phyloP scores from a whole-genome alignment of 2,329 filamentous ascomycete genomes.

The Diaporthe caulivora region DNA sequence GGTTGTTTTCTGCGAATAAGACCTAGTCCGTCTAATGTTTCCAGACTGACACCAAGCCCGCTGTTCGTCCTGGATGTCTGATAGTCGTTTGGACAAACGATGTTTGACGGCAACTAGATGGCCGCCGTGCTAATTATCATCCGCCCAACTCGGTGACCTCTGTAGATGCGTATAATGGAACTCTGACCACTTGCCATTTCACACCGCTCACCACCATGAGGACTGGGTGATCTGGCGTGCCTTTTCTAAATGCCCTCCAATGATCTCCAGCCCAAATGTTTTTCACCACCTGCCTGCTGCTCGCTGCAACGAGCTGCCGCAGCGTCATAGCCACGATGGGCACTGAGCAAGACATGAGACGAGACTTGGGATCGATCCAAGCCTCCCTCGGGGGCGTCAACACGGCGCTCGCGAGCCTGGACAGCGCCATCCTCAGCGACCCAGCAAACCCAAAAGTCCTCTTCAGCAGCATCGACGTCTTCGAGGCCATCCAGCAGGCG shows the following conservation, averaged over 20 bases:
- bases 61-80: constrained; percentile 30
- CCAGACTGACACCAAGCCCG: constrained; percentile 8
- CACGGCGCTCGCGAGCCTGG: neutral
- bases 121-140: neutral
- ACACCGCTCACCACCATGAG: neutral
- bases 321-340: neutral
- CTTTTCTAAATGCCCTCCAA: neutral
- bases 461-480: neutral
- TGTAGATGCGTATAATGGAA: neutral
- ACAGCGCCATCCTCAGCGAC: constrained; percentile 5
- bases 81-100: constrained; percentile 26
- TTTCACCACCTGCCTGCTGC: constrained; percentile 8
- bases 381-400: neutral
- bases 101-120: constrained; percentile 1
- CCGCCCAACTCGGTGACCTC: neutral
- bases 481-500: constrained; percentile 2
- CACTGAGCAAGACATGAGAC: neutral
- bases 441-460: neutral
- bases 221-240: neutral
- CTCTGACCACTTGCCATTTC: neutral
- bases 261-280: neutral
- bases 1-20: constrained; percentile 19
- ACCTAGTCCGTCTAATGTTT: constrained; percentile 18
- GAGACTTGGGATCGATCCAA: constrained; percentile 1
- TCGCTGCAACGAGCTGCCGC: neutral